A percentile compares a stretch with the other conserved stretches of the same genome.
phyloP scores from a whole-genome alignment of 495 filamentous ascomycete species.

The Penicillium salamii region DNA sequence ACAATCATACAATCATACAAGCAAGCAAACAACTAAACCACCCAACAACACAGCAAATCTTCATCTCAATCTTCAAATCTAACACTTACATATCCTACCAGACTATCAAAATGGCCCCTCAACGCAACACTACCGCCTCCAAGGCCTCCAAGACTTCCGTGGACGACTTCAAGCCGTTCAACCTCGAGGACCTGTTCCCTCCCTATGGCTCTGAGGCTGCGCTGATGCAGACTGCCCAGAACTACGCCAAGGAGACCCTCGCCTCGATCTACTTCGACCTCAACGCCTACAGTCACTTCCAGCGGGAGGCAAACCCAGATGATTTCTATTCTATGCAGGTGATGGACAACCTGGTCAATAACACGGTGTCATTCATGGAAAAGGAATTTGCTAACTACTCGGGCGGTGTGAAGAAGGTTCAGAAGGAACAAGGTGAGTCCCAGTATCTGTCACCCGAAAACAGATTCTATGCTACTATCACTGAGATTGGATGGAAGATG shows the following conservation, averaged over 20 bases:
- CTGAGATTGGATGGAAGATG: conserved; percentile 29
- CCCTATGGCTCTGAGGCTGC: neutral
- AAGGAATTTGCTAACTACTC: neutral
- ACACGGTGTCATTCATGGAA: neutral
- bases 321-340: neutral
- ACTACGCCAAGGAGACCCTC: conserved; percentile 6
- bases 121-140: neutral
- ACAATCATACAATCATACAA: no score
- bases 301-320: neutral
- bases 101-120: neutral
- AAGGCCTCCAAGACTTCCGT: neutral
- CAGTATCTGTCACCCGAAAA: neutral
- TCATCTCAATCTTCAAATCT: no score
- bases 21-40: no score
- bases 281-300: conserved; percentile 5
- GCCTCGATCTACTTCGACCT: conserved; percentile 22
- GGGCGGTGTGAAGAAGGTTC: neutral
- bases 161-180: no score
- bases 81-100: no score
- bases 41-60: no score
- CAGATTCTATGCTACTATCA: neutral
- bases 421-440: conserved; percentile 1
- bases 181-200: neutral
- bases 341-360: neutral
- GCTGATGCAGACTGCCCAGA: neutral